Evolutionary conservation across 2,329 filamentous ascomycete genomes (phyloP).

Genomic region (Metarhizium brunneum): DNA sequence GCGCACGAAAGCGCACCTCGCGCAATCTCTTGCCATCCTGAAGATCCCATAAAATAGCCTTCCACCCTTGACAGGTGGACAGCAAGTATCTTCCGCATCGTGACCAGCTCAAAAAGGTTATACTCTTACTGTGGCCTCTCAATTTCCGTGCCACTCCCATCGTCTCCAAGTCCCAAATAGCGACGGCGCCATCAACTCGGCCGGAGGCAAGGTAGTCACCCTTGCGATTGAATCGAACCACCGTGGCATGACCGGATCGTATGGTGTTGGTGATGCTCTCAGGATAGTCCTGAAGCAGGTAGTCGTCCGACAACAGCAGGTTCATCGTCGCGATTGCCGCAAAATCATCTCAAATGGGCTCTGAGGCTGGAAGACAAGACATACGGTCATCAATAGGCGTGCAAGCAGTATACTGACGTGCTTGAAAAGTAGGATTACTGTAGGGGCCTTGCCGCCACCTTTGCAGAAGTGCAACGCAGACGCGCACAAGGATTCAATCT

Average conservation of each 20-base stretch:
- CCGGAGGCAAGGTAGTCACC: conserved; percentile 94
- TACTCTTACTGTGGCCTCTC: conserved; percentile 84
- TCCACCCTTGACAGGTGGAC: conserved; percentile 92
- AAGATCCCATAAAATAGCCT: conserved; percentile 91
- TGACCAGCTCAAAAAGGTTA: conserved; percentile 94
- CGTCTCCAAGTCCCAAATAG: conserved; percentile 95
- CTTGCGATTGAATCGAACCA: conserved; percentile 80
- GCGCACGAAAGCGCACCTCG: conserved; percentile 83
- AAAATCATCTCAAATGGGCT: background rate
- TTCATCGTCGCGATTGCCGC: conserved; percentile 36
- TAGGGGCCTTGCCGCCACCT: background rate
- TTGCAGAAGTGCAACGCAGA: background rate
- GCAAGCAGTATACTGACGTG: background rate
- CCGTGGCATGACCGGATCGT: conserved; percentile 58
- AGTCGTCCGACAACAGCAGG: conserved; percentile 51
- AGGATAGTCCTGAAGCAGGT: conserved; percentile 71
- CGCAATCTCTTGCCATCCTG: conserved; percentile 59
- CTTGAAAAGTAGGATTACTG: background rate
- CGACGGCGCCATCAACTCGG: conserved; percentile 85
- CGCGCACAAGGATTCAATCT: background rate
- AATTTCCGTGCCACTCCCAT: conserved; percentile 94
- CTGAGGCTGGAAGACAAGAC: background rate
- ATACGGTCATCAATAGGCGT: background rate
- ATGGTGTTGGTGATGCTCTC: conserved; percentile 84
- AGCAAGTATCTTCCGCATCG: conserved; percentile 83